A percentile compares a stretch with the other conserved stretches of the same genome.
phyloP scores from a whole-genome alignment of 768 basidiomycete genomes.

The Tylopilus sp. region DNA sequence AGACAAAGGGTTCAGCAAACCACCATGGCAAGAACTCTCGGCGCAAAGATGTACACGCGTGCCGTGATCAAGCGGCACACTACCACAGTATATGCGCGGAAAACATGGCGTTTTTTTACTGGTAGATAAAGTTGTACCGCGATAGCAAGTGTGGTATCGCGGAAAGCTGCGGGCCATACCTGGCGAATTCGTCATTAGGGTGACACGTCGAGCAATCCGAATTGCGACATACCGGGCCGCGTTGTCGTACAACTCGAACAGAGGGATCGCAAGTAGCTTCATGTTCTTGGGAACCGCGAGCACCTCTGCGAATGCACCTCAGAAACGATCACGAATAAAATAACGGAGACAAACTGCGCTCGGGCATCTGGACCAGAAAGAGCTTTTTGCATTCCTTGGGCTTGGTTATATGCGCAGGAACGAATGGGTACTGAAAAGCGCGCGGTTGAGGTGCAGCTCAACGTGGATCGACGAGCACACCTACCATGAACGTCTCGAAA shows the following conservation, averaged over 20 bases:
- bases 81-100: not conserved
- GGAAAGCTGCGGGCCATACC: conserved; percentile 90
- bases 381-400: conserved; percentile 98
- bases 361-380: conserved; percentile 93
- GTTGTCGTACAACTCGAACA: conserved; percentile 98
- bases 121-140: conserved; percentile 81
- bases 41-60: not conserved
- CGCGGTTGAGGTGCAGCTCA: not conserved
- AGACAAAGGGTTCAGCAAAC: not conserved
- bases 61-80: not conserved
- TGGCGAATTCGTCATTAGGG: conserved; percentile 15
- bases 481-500: conserved; percentile 97
- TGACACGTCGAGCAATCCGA: not conserved
- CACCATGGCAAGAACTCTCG: not conserved
- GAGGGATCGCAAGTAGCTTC: conserved; percentile 94
- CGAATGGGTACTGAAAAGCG: conserved; percentile 74
- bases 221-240: conserved; percentile 62
- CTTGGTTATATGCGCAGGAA: conserved; percentile 94
- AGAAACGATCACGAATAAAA: not conserved
- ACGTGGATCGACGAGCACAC: conserved; percentile 25
- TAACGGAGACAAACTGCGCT: conserved; percentile 62
- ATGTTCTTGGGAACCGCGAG: conserved; percentile 98
- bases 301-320: conserved; percentile 57
- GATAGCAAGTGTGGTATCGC: conserved; percentile 92
- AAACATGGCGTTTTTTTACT: conserved; percentile 32